Evolutionary conservation across 2,329 filamentous ascomycete genomes (phyloP), one percentile per base, ranked within the genome.

Genomic region (Elsinoe perseae): DNA sequence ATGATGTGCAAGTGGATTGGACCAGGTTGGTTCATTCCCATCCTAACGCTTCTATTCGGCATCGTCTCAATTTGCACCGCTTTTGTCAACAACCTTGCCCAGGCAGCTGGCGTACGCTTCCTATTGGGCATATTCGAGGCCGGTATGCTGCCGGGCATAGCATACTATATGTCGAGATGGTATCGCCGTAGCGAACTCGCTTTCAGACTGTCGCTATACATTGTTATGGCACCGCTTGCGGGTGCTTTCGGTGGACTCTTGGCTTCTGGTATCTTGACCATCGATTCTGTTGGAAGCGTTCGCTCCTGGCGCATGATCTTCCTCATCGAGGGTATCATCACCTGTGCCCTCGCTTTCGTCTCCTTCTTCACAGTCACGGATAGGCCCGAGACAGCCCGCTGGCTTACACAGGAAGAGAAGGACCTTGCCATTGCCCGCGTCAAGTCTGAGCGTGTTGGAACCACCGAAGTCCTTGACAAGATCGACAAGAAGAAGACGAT

Each of bases 151-250:
- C 86, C 86, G 0, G 85, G 86, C 0, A 86, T 87, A 38, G 84
- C 84, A 0, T 89, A 88, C 68, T 89, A 88, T 63, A 71, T 88
- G 18, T 84, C 80, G 0, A 74, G 85, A 53, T 89, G 85, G 85
- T 89, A 88, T 62, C 75, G 83, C n/a, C 75, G 82, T 28, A 78
- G 77, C 50, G 85, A 89, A 68, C 72, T 89, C 4, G 78, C 81
- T 0, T 87, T 87, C 66, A 77, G 85, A 0, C 72, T 88, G 0
- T 80, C 82, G 0, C 71, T 87, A 1, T 88, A 87, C 69, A 81
- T 88, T 56, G 82, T 87, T 56, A 85, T 83, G 78, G 80, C 84
- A 0, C 84, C 84, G 0, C 73, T 89, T 0, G 84, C 85, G 0
- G 85, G 85, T 2, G 84, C 84, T 0, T 88, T 88, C 61, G 85